Evolutionary conservation across 352 stramenopile species (phyloP).

Genomic region (Globisporangium carolinianum): DNA sequence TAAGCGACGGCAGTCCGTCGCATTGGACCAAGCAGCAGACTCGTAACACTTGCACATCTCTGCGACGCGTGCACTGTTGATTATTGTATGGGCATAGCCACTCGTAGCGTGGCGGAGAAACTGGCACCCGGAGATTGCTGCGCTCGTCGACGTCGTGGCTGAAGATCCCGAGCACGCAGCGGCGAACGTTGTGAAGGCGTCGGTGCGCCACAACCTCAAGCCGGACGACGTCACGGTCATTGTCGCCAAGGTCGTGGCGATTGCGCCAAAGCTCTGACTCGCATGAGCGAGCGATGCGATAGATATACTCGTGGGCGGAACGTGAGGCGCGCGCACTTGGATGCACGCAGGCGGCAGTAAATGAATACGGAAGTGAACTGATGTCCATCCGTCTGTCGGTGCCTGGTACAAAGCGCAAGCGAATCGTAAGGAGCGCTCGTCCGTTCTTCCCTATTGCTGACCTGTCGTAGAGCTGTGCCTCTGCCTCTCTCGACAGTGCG

Average conservation of each 20-base stretch:
- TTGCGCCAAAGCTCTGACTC: slow-evolving; percentile 42
- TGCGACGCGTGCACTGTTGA: slow-evolving; percentile 1
- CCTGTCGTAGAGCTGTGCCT: too few relatives aligned
- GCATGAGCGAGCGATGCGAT: too few relatives aligned
- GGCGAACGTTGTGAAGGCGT: slow-evolving; percentile 57
- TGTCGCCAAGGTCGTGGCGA: slow-evolving; percentile 57
- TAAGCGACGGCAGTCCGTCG: neutral
- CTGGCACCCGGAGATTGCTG: slow-evolving; percentile 52
- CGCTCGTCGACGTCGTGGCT: slow-evolving; percentile 47
- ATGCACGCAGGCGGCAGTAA: too few relatives aligned
- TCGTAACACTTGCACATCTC: too few relatives aligned
- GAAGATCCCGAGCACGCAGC: slow-evolving; percentile 43
- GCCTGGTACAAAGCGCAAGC: too few relatives aligned
- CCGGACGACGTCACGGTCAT: slow-evolving; percentile 78
- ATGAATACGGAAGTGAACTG: too few relatives aligned
- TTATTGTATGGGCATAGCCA: slow-evolving; percentile 23
- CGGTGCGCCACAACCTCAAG: slow-evolving; percentile 78
- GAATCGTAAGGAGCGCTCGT: too few relatives aligned
- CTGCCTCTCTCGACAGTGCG: too few relatives aligned
- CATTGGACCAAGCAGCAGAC: neutral
- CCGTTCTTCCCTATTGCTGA: too few relatives aligned
- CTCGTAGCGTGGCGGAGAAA: slow-evolving; percentile 53
- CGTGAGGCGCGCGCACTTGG: too few relatives aligned
- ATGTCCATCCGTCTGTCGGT: too few relatives aligned
- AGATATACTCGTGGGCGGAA: too few relatives aligned